These are phyloP conservation scores for Globisporangium uncinulatum DNA, from an alignment of 352 stramenopile genomes.

Conservation along the genomic window DNA sequence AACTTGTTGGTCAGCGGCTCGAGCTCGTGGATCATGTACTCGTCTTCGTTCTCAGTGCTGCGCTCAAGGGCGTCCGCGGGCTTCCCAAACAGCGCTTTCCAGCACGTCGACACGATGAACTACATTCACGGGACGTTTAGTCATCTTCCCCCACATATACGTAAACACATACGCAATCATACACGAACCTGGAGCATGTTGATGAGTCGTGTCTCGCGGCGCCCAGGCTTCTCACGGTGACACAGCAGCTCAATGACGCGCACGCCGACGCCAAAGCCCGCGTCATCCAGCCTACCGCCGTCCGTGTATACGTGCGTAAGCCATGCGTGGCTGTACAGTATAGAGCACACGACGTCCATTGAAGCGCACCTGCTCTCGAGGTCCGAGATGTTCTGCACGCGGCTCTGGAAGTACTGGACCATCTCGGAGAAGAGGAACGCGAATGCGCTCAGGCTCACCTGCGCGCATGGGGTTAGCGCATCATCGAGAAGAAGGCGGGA, in stretches of 20 bases:
- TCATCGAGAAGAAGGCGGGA: neutral
- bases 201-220: slow-evolving; percentile 80
- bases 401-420: slow-evolving; percentile 97
- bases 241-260: slow-evolving; percentile 93
- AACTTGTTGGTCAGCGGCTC: slow-evolving; percentile 95
- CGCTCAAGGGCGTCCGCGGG: slow-evolving; percentile 94
- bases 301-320: neutral
- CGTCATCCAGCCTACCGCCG: slow-evolving; percentile 80
- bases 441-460: slow-evolving; percentile 94
- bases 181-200: slow-evolving; percentile 57
- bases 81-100: slow-evolving; percentile 97
- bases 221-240: slow-evolving; percentile 76
- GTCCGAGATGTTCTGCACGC: slow-evolving; percentile 94
- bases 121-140: slow-evolving; percentile 11
- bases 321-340: neutral
- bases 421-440: slow-evolving; percentile 97
- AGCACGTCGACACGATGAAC: slow-evolving; percentile 93
- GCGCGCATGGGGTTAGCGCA: neutral
- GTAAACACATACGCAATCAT: no score
- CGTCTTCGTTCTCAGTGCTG: slow-evolving; percentile 96
- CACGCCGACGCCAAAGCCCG: slow-evolving; percentile 94
- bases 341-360: neutral
- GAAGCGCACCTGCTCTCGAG: slow-evolving; percentile 84
- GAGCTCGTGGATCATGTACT: slow-evolving; percentile 97
- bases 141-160: neutral